These are phyloP conservation scores for Vicia faba DNA, from an alignment of 306 rosid species.

Conservation along the genomic window DNA sequence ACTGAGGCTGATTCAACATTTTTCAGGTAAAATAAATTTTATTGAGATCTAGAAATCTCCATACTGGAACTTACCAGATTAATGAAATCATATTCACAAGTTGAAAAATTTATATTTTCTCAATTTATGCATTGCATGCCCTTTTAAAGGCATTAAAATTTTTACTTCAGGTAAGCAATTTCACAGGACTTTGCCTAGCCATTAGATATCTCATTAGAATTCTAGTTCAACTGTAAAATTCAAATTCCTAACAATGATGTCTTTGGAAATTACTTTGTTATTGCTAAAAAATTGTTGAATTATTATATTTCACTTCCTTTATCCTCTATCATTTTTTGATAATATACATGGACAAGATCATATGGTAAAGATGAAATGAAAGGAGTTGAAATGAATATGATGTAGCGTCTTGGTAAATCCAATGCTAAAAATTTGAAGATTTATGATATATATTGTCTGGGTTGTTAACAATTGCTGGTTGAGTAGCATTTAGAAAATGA, in stretches of 20 bases:
- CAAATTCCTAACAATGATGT: constrained; percentile 1
- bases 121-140: constrained; percentile 18
- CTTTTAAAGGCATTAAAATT: constrained; percentile 14
- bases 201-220: not conserved
- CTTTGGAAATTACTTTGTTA: constrained; percentile 7
- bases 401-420: not conserved
- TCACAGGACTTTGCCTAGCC: constrained; percentile 3
- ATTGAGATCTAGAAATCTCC: not conserved
- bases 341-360: constrained; percentile 2
- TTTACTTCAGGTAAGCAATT: constrained; percentile 3
- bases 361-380: not conserved
- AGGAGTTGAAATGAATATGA: constrained; percentile 16
- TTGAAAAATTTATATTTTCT: constrained; percentile 1
- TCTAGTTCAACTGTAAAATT: not conserved
- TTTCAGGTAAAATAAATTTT: constrained; percentile 64
- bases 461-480: constrained; percentile 11
- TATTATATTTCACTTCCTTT: not conserved
- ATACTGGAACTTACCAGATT: not conserved
- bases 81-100: constrained; percentile 19
- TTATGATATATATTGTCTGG: too few relatives aligned
- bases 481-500: constrained; percentile 7
- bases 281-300: not conserved
- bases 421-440: not conserved
- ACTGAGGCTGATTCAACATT: constrained; percentile 98
- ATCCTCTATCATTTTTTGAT: constrained; percentile 3